Conservation (phyloP, 2,329 filamentous ascomycete genomes). For the Aureobasidium mangrovei region DNA sequence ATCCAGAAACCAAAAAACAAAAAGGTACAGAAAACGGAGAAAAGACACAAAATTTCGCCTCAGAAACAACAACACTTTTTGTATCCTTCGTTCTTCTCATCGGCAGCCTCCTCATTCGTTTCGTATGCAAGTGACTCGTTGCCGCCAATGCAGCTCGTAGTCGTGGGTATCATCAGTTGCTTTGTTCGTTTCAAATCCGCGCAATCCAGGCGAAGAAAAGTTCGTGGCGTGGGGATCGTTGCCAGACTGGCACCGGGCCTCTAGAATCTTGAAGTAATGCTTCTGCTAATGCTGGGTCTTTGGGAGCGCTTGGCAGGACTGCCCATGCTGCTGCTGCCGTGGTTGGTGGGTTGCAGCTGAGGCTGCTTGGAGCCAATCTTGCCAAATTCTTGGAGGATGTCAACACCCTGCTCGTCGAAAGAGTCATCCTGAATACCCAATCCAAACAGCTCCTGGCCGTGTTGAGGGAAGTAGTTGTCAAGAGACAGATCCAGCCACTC, state of each 20-base stretch:
- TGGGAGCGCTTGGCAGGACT: conserved; percentile 16
- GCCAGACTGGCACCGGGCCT: background rate
- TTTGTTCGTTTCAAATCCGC: conserved; percentile 3
- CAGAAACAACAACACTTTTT: no score
- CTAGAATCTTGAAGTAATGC: conserved; percentile 17
- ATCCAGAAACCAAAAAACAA: no score
- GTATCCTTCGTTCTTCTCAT: no score
- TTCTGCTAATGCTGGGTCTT: conserved; percentile 15
- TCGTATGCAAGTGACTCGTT: conserved; percentile 5
- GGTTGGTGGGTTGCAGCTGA: conserved; percentile 3
- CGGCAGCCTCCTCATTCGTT: background rate
- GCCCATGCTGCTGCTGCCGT: conserved; percentile 4
- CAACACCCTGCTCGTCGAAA: conserved; percentile 50
- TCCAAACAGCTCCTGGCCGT: conserved; percentile 45
- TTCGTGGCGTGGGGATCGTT: background rate
- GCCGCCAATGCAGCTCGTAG: conserved; percentile 8
- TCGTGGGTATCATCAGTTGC: conserved; percentile 10
- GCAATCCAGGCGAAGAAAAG: conserved; percentile 1
- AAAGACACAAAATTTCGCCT: no score
- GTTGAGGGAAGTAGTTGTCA: conserved; percentile 22
- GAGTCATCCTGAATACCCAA: conserved; percentile 51
- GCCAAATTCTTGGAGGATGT: conserved; percentile 67
- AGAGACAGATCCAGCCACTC: conserved; percentile 20
- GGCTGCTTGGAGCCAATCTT: conserved; percentile 50
- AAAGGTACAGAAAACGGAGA: no score